These are phyloP conservation scores for Fusarium sp. DNA, from an alignment of 2,329 filamentous ascomycete species.

Conservation along the genomic window DNA sequence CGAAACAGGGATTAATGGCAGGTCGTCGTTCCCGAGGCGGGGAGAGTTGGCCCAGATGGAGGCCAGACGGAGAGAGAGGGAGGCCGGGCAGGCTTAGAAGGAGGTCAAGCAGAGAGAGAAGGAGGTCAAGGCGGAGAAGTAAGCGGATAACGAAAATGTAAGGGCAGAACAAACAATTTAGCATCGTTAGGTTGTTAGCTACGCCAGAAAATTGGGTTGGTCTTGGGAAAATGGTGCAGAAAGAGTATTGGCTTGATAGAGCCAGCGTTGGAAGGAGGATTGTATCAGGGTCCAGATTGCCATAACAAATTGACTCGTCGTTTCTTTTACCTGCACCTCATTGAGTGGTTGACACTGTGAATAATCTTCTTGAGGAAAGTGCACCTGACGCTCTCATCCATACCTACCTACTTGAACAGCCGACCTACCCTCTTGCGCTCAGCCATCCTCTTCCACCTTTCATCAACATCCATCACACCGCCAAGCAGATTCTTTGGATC, in stretches of 20 bases:
- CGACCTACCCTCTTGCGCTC: neutral
- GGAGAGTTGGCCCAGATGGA: conserved; percentile 40
- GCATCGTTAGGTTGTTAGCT: neutral
- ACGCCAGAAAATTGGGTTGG: neutral
- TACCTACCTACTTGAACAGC: neutral
- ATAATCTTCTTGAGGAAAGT: neutral
- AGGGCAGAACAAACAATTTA: neutral
- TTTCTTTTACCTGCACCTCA: neutral
- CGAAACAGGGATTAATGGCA: conserved; percentile 44
- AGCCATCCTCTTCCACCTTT: neutral
- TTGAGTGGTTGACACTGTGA: neutral
- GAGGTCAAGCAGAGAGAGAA: neutral
- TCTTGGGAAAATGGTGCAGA: neutral
- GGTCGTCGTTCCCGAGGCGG: conserved; percentile 42
- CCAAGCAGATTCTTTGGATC: neutral
- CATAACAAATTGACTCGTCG: neutral
- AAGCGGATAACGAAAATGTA: neutral
- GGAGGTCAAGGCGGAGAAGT: neutral
- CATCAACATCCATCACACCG: neutral
- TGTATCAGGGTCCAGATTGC: neutral
- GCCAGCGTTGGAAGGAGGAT: neutral
- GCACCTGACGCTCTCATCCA: neutral
- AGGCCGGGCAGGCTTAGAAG: neutral
- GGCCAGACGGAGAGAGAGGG: no score
- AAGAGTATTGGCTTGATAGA: neutral